Base-by-base conservation (phyloP, 306 rosid genomes). In the Prunus fruticosa region DNA sequence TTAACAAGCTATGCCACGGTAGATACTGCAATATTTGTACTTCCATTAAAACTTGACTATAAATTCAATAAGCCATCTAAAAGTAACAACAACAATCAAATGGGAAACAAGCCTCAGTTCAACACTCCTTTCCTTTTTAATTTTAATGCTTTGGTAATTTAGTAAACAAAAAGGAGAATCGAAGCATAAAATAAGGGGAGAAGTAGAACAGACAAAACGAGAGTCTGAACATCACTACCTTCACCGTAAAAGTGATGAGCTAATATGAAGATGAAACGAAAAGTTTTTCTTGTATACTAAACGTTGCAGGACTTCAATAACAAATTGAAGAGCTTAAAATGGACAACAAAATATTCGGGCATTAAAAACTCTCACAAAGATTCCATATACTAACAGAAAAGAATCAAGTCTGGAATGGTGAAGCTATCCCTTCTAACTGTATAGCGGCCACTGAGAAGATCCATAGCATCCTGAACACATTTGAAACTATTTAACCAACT, bases 1-100 rank as follows among this genome's bases (percentile, higher is more conserved):
- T 82, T 69, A 95, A 56, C 86, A 86, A 73, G 92, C 98, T 19
- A 92, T 57, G 98, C 97, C 81, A 90, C 88, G 97, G 97, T n/a
- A 95, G 93, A 82, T 87, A 90, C 96, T 95, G 96, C 87, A 79
- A 45, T 47, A 54, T 81, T 77, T 76, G 67, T 84, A 75, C 20
- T 78, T 77, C 52, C 51, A 73, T 60, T 28, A 79, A 75, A 79
- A 80, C 78, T 78, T 79, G 28, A 43, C 69, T 0, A 57, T 22
- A 53, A 38, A 73, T 47, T 74, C 75, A 11, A 20, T 18, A 65
- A 7, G 50, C 3, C 69, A 71, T 72, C 22, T 2, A 72, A 56
- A 54, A 56, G 22, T 0, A 19, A 4, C 22, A 67, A 54, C 19
- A 47, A 47, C 25, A 51, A 20, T 13, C 20, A 54, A 15, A 13